Evolutionary conservation across 2,329 filamentous ascomycete genomes (phyloP).

Genomic region (Botryosphaeria dothidea): DNA sequence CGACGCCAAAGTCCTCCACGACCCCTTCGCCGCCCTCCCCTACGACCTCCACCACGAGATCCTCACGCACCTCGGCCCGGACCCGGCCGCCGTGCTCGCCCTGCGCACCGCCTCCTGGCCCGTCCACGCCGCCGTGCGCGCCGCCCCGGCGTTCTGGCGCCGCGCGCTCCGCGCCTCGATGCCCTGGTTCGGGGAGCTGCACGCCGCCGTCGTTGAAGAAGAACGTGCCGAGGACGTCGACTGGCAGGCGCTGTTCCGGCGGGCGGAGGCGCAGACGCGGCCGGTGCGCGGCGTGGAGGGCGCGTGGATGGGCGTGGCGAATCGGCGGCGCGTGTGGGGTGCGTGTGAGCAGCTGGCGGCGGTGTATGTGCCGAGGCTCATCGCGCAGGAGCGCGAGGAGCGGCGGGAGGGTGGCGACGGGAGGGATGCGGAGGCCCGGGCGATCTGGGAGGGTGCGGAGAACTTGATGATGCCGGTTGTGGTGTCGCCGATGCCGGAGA

Average conservation of each 20-base stretch:
- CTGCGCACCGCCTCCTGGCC: not conserved
- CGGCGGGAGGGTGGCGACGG: not conserved
- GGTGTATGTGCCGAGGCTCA: not conserved
- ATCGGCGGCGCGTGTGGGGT: slow-evolving; percentile 34
- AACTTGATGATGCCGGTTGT: slow-evolving; percentile 16
- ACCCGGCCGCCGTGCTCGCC: not conserved
- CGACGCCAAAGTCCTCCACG: not conserved
- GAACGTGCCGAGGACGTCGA: slow-evolving; percentile 9
- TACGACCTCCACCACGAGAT: not conserved
- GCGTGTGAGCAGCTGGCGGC: slow-evolving; percentile 6
- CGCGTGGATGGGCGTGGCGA: slow-evolving; percentile 31
- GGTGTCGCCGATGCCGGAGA: slow-evolving; percentile 18
- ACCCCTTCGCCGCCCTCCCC: not conserved
- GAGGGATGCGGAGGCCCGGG: not conserved
- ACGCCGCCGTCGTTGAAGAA: not conserved
- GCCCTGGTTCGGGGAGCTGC: not conserved
- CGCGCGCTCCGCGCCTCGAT: not conserved
- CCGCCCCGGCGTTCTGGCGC: not conserved
- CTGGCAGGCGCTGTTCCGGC: slow-evolving; percentile 25
- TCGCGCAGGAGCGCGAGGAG: not conserved
- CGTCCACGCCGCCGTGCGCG: not conserved
- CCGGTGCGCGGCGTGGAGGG: slow-evolving; percentile 25
- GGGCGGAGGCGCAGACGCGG: slow-evolving; percentile 25
- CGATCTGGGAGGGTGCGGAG: not conserved
- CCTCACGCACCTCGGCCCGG: not conserved